Percentiles rank a stretch among this genome's conserved stretches.
These are phyloP conservation scores for Lepidium didymum DNA, from an alignment of 345 rosid genomes.

Conservation along the genomic window DNA sequence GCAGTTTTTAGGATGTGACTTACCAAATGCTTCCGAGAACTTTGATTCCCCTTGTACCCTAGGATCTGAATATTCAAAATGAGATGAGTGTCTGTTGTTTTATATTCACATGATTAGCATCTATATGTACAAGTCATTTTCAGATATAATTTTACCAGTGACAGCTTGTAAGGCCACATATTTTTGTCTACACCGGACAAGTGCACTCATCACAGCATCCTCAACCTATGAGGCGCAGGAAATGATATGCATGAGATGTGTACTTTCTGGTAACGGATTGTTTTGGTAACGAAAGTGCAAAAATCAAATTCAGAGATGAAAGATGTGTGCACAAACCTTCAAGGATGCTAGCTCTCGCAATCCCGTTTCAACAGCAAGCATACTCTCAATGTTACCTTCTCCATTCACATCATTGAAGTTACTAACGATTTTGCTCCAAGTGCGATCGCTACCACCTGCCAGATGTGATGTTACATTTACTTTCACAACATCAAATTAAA, in stretches of 20 bases:
- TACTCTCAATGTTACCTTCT: conserved; percentile 93
- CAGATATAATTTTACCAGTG: conserved; percentile 32
- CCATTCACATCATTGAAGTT: conserved; percentile 79
- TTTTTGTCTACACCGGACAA: conserved; percentile 52
- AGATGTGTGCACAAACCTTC: conserved; percentile 46
- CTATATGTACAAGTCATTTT: not conserved
- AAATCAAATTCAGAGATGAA: not conserved
- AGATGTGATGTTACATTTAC: conserved; percentile 14
- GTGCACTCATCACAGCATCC: conserved; percentile 75
- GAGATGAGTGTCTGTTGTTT: conserved; percentile 1
- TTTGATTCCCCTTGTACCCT: conserved; percentile 59
- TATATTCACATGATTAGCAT: not conserved
- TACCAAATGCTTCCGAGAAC: conserved; percentile 78
- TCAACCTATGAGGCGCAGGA: conserved; percentile 47
- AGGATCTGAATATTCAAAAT: conserved; percentile 41
- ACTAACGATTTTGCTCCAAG: conserved; percentile 53
- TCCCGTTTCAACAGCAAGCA: conserved; percentile 98
- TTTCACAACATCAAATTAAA: not conserved
- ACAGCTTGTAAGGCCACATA: conserved; percentile 38
- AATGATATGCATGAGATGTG: not conserved
- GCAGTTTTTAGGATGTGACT: conserved; percentile 21
- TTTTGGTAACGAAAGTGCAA: not conserved
- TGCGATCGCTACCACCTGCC: conserved; percentile 45
- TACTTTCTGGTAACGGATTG: not conserved
- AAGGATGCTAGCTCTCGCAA: conserved; percentile 87